A percentile compares a stretch with the other conserved stretches of the same genome.
phyloP scores from a whole-genome alignment of 164 flowering plant species.

The Magnolia changhungtana region DNA sequence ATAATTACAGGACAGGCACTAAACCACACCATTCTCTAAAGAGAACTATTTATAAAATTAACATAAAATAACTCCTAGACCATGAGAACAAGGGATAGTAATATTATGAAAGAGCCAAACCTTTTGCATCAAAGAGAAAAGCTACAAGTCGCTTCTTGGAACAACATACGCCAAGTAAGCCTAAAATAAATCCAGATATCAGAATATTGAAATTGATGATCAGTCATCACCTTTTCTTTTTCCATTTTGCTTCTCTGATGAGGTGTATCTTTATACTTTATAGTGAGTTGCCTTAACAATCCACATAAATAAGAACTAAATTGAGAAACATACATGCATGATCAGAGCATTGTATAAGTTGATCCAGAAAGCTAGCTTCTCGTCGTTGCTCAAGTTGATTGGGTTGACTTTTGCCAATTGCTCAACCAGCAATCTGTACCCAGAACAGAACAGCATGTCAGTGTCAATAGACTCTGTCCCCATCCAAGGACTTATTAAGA shows the following conservation, averaged over 20 bases:
- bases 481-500: no score
- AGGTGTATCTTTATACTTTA: background rate
- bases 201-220: background rate
- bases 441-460: slow-evolving; percentile 6
- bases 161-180: slow-evolving; percentile 87
- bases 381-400: no score
- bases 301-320: no score
- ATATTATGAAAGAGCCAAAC: slow-evolving; percentile 26
- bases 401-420: no score
- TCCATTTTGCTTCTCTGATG: background rate
- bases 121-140: slow-evolving; percentile 83
- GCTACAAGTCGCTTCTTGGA: slow-evolving; percentile 65
- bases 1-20: no score
- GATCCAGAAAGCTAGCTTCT: no score
- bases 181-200: slow-evolving; percentile 27
- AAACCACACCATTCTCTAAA: no score
- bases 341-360: no score
- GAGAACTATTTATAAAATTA: no score
- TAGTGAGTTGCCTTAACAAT: background rate
- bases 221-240: background rate
- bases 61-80: no score
- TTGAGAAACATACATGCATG: no score
- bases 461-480: background rate
- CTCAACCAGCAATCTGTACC: no score
- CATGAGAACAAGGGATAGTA: background rate